Base-by-base conservation (phyloP, 2,329 filamentous ascomycete species). In the Penicillium sp. region DNA sequence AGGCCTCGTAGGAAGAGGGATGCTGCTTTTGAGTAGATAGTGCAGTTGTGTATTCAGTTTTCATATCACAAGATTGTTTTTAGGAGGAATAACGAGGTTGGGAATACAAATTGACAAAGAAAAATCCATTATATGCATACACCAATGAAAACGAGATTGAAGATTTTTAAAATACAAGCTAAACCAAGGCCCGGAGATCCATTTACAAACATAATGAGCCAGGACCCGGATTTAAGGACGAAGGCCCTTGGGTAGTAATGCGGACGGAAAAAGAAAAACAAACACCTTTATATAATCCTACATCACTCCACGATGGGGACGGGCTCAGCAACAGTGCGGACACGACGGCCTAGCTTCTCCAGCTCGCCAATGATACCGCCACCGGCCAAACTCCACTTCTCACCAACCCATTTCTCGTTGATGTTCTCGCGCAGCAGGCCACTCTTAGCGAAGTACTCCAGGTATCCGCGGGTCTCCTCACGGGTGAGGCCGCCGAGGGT, bases 371-470 rank as follows among this genome's bases (percentile, higher is more conserved):
- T 81, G 49, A 93, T 83, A 15, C 92, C 92, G 66, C 89, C 86
- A 22, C 91, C 91, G 47, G 87, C 85, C 64, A 97, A 71, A 47
- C 86, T 86, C 92, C 92, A 96, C 77, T 90, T 90, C 80, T 95
- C 89, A 22, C 82, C 81, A 33, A 97, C 88, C 59, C 82, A 81
- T 60, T 78, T 79, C 68, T 92, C 86, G 66, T 89, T 87, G 48
- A 97, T 81, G 44, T 79, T 81, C 58, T 83, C 79, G 60, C 89
- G 84, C 69, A 96, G 72, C 70, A 96, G 80, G 12, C 93, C 94
- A 72, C 90, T 95, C 33, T 85, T 85, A 5, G 90, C 92, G 81
- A 93, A 97, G 77, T 97, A 97, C 78, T 97, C 92, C 85, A 97
- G 88, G 64, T 96, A 79, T 1, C 85, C 82, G 56, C 88, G 84